Percentiles rank a stretch among this genome's conserved stretches.
Evolutionary conservation across 2,329 filamentous ascomycete species (phyloP).

Genomic region (Venturia aucupariae): DNA sequence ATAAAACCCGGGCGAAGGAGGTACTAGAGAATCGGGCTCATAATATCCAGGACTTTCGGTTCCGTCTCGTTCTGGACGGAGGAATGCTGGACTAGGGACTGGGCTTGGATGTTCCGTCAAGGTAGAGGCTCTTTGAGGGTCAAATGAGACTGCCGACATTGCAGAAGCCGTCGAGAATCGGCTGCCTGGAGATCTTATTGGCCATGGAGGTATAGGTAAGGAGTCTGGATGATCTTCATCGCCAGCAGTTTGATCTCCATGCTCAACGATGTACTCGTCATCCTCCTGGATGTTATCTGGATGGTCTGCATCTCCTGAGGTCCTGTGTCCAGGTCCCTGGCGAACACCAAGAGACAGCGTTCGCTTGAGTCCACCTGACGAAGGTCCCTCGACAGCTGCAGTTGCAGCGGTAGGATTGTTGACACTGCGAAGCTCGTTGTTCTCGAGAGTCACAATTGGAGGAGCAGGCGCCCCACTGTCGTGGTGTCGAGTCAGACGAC

Average conservation of each 20-base stretch:
- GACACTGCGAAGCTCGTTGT: not conserved
- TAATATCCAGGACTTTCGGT: slow-evolving; percentile 3
- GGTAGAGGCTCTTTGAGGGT: slow-evolving; percentile 2
- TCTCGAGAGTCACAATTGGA: slow-evolving; percentile 3
- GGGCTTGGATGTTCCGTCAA: not conserved
- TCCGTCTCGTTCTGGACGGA: not conserved
- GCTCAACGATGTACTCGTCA: slow-evolving; percentile 2
- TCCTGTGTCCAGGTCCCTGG: slow-evolving; percentile 2
- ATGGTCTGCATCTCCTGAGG: not conserved
- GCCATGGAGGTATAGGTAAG: not conserved
- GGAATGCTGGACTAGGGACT: not conserved
- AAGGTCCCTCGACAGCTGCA: not conserved
- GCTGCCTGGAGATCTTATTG: not conserved
- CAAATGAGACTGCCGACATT: slow-evolving; percentile 6
- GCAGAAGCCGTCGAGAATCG: slow-evolving; percentile 5
- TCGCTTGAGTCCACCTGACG: not conserved
- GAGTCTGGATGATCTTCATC: not conserved
- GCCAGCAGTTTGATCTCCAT: not conserved
- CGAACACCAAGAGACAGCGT: slow-evolving; percentile 5
- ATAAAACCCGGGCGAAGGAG: slow-evolving; percentile 1
- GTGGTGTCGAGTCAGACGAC: not conserved
- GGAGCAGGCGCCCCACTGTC: not conserved
- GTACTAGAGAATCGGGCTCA: not conserved
- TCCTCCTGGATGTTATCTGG: not conserved
- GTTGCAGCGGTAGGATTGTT: not conserved